These are phyloP conservation scores for Ramularia endophylla DNA, from an alignment of 2,329 filamentous ascomycete genomes.

Conservation along the genomic window DNA sequence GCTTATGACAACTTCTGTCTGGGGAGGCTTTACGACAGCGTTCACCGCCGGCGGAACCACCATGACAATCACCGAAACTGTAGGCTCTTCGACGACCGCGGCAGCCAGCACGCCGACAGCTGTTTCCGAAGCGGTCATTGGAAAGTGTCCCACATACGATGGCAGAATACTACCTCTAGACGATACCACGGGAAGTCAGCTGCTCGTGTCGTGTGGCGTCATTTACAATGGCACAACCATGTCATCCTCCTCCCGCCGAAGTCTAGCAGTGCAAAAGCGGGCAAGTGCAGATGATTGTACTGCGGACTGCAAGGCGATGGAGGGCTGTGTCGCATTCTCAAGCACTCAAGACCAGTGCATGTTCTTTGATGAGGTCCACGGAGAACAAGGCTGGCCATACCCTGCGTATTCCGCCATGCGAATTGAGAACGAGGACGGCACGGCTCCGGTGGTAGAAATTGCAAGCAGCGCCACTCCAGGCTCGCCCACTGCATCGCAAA, in stretches of 20 bases:
- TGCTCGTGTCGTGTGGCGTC: neutral
- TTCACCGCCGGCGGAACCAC: conserved; percentile 1
- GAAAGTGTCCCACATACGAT: conserved; percentile 1
- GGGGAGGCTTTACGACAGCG: neutral
- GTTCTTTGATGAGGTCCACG: neutral
- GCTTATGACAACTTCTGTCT: neutral
- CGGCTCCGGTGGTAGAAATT: no score
- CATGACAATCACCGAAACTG: neutral
- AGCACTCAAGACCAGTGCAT: conserved; percentile 1
- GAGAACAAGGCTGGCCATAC: neutral
- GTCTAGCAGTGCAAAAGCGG: neutral
- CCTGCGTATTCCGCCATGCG: conserved; percentile 1
- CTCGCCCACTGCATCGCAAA: no score
- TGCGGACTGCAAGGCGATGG: neutral
- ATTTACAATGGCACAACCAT: conserved; percentile 1
- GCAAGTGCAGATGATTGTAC: neutral
- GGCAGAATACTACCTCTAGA: neutral
- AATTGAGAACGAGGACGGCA: neutral
- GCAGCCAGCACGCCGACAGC: neutral
- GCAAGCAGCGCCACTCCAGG: no score
- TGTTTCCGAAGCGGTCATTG: conserved; percentile 1
- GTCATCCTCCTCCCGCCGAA: neutral
- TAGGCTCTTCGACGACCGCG: no score
- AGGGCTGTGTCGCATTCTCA: conserved; percentile 1
- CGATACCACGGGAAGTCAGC: neutral